These are phyloP conservation scores for Allantophomopsis cytisporea DNA, from an alignment of 2,329 filamentous ascomycete genomes.

Conservation along the genomic window DNA sequence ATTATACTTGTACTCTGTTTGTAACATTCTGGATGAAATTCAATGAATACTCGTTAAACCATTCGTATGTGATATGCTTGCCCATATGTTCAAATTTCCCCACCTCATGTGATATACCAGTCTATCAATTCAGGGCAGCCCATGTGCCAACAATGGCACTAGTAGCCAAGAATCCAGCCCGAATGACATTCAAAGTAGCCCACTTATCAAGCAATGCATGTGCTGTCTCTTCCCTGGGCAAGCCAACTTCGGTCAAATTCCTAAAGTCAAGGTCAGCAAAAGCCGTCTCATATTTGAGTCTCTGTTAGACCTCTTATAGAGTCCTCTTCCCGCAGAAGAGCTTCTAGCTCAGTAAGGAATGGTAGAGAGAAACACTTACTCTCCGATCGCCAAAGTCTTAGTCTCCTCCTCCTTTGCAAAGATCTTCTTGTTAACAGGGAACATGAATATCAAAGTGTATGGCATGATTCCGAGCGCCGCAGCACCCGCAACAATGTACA, in stretches of 20 bases:
- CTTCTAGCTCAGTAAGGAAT: too few species aligned
- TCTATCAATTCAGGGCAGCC: slow-evolving; percentile 9
- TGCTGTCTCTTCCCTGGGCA: slow-evolving; percentile 26
- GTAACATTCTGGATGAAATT: too few species aligned
- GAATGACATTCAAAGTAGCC: slow-evolving; percentile 35
- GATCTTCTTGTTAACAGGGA: slow-evolving; percentile 32
- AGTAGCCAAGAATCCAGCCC: slow-evolving; percentile 19
- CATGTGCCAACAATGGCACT: slow-evolving; percentile 16
- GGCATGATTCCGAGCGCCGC: slow-evolving; percentile 32
- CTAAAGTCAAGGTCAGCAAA: slow-evolving; percentile 1
- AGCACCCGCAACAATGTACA: slow-evolving; percentile 29
- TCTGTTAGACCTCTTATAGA: too few species aligned
- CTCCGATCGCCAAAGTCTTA: slow-evolving; percentile 13
- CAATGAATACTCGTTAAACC: too few species aligned
- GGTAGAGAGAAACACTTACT: too few species aligned
- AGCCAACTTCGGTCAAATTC: slow-evolving; percentile 23
- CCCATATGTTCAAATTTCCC: too few species aligned
- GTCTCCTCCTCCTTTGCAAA: slow-evolving; percentile 26
- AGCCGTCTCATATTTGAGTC: too few species aligned
- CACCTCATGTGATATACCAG: too few species aligned
- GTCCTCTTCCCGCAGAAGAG: too few species aligned
- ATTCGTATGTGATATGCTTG: too few species aligned
- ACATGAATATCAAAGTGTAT: slow-evolving; percentile 34
- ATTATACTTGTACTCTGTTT: too few species aligned
- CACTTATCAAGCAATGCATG: slow-evolving; percentile 40